These are phyloP conservation scores for Sechiopsis laciniata DNA, from an alignment of 306 rosid genomes.

Conservation along the genomic window DNA sequence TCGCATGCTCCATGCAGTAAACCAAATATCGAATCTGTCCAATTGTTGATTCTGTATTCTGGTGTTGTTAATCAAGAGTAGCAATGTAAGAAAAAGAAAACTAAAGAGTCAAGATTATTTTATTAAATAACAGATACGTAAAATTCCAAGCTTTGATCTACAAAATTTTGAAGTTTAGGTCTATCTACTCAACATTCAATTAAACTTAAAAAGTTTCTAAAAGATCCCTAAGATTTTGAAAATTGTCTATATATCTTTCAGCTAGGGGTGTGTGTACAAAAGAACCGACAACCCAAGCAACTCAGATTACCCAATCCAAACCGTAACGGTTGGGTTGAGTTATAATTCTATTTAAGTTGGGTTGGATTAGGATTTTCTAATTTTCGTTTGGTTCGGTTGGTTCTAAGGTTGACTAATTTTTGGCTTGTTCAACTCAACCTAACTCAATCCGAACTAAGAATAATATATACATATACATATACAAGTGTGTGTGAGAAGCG, in stretches of 20 bases:
- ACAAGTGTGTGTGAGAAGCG: no score
- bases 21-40: conserved; percentile 61
- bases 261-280: no score
- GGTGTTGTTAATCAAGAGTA: conserved; percentile 18
- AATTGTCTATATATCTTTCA: not conserved
- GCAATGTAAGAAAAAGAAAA: not conserved
- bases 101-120: not conserved
- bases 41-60: conserved; percentile 40
- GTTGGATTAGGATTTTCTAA: no score
- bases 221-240: not conserved
- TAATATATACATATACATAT: no score
- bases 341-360: no score
- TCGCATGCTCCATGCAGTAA: conserved; percentile 79
- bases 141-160: not conserved
- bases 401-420: no score
- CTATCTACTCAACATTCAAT: not conserved
- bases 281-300: no score
- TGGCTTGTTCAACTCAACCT: no score
- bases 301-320: no score
- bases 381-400: no score
- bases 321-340: no score
- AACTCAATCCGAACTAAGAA: no score
- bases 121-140: not conserved
- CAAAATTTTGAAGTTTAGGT: not conserved
- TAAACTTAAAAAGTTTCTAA: not conserved